Evolutionary conservation across 768 basidiomycete genomes (phyloP).

Genomic region (Cytidiella melzeri): DNA sequence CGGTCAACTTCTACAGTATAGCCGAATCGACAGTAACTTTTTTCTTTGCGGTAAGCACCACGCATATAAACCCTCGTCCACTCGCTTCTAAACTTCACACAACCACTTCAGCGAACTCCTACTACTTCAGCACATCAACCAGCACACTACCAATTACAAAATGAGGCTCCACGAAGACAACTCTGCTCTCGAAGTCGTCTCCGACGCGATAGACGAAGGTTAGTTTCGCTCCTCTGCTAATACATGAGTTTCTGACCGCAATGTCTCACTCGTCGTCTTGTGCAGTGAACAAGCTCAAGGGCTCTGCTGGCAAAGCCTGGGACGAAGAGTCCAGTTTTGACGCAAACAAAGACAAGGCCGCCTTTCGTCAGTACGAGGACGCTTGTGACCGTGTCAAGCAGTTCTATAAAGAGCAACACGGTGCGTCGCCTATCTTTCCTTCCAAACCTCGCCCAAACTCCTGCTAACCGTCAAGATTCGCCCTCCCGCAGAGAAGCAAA

Average conservation of each 20-base stretch:
- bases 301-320: constrained; percentile 31
- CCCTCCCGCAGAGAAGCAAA: constrained; percentile 68
- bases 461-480: background rate
- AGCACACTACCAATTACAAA: background rate
- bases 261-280: background rate
- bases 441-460: background rate
- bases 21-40: background rate
- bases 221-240: constrained; percentile 14
- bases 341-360: constrained; percentile 54
- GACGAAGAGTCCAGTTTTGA: constrained; percentile 54
- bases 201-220: constrained; percentile 47
- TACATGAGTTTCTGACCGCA: background rate
- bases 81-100: background rate
- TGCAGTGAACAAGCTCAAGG: constrained; percentile 65
- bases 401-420: constrained; percentile 77
- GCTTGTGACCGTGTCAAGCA: constrained; percentile 75
- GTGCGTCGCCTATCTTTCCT: constrained; percentile 26
- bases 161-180: background rate
- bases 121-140: background rate
- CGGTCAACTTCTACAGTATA: background rate
- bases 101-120: background rate
- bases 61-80: background rate
- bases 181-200: constrained; percentile 32
- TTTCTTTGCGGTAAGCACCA: too few relatives aligned
- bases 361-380: constrained; percentile 67